These are phyloP conservation scores for Melaleuca alternifolia DNA, from an alignment of 345 rosid genomes.

Conservation along the genomic window DNA sequence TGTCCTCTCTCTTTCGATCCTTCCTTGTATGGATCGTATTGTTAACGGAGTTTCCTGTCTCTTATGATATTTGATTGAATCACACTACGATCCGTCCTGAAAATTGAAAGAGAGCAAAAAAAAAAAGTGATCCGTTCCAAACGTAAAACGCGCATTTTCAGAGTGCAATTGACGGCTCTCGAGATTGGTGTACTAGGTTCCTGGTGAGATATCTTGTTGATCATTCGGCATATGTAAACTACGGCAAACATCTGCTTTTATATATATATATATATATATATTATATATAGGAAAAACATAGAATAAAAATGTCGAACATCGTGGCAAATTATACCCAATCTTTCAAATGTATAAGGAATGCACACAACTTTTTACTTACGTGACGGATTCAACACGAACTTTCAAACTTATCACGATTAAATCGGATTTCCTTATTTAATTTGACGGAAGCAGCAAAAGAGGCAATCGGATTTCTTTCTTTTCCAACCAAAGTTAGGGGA, in stretches of 20 bases:
- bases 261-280: too few species aligned
- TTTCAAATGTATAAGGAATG: neutral
- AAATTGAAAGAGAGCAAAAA: neutral
- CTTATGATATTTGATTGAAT: neutral
- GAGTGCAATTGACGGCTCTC: neutral
- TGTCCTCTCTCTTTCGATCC: neutral
- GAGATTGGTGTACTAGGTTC: neutral
- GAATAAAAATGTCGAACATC: neutral
- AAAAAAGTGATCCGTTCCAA: too few species aligned
- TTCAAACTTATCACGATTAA: neutral
- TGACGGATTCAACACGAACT: neutral
- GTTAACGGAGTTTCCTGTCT: too few species aligned
- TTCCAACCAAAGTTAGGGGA: neutral
- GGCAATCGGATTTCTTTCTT: neutral
- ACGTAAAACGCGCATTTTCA: too few species aligned
- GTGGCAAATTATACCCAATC: neutral
- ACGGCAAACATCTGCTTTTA: neutral
- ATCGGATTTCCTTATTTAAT: neutral
- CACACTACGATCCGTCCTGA: neutral
- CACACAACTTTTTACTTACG: neutral
- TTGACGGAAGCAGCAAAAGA: neutral
- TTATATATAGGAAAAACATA: too few species aligned
- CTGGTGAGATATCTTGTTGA: neutral
- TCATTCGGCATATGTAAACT: neutral
- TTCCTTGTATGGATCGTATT: neutral